Evolutionary conservation across 2,329 filamentous ascomycete genomes (phyloP).

Genomic region (Scopulariopsis brevicaulis): DNA sequence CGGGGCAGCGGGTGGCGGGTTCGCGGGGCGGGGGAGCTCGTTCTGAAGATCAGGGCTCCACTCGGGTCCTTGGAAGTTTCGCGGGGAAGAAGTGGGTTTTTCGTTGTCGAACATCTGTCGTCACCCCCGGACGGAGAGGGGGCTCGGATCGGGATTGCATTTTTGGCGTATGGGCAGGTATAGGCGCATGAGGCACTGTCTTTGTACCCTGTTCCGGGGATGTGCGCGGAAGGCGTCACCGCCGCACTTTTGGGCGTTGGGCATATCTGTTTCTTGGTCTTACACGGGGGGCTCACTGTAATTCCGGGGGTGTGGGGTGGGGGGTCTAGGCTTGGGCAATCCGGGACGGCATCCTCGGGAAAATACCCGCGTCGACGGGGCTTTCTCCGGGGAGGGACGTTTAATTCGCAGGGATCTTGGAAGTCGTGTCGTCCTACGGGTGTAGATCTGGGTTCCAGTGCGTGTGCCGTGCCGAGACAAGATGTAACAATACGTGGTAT

Average conservation of each 20-base stretch:
- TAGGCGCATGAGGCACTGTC: background rate
- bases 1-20: conserved; percentile 15
- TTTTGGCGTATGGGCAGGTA: background rate
- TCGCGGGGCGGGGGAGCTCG: conserved; percentile 27
- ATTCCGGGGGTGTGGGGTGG: background rate
- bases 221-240: background rate
- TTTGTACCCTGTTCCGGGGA: background rate
- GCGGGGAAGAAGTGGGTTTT: background rate
- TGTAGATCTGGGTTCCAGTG: too few relatives aligned
- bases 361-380: too few relatives aligned
- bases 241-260: background rate
- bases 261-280: background rate
- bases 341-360: too few relatives aligned
- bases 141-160: background rate
- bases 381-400: too few relatives aligned
- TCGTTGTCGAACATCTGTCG: background rate
- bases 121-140: background rate
- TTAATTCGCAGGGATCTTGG: too few relatives aligned
- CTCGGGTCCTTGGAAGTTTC: background rate
- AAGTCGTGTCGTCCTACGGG: too few relatives aligned
- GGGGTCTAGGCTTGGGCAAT: background rate
- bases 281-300: background rate
- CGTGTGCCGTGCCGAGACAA: too few relatives aligned
- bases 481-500: too few relatives aligned
- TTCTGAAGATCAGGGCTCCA: background rate